Evolutionary conservation across 805 yeast genomes (phyloP).

Genomic region (Ogataea glucozyma): DNA sequence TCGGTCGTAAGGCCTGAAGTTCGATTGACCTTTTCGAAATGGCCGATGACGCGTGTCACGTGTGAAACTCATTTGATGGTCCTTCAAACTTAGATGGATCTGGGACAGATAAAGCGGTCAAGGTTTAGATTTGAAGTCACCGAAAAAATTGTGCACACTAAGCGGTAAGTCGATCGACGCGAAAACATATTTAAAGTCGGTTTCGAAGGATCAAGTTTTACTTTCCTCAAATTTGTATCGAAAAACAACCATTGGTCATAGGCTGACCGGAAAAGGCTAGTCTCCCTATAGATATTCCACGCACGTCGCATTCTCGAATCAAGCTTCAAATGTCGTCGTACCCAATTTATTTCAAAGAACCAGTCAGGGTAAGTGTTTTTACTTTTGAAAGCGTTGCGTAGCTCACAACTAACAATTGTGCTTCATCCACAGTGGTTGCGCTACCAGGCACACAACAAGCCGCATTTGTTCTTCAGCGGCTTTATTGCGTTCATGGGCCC

Average conservation of each 20-base stretch:
- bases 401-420: constrained; percentile 11
- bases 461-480: constrained; percentile 68
- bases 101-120: too few species aligned
- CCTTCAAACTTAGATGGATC: too few species aligned
- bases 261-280: not conserved
- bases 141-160: too few species aligned
- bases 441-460: constrained; percentile 73
- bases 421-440: constrained; percentile 55
- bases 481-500: constrained; percentile 70
- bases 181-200: not conserved
- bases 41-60: not conserved
- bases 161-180: constrained; percentile 1
- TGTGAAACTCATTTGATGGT: not conserved
- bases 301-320: too few species aligned
- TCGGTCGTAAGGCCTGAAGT: not conserved
- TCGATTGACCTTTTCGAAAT: not conserved
- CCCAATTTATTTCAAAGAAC: constrained; percentile 62
- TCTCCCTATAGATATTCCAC: not conserved
- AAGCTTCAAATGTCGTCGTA: constrained; percentile 28
- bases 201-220: not conserved
- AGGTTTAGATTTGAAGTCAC: too few species aligned
- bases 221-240: not conserved
- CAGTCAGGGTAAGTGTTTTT: constrained; percentile 54
- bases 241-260: constrained; percentile 3
- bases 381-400: too few species aligned